Conservation (phyloP, 73 alveolate genomes). For the Tetrahymena thermophila region DNA sequence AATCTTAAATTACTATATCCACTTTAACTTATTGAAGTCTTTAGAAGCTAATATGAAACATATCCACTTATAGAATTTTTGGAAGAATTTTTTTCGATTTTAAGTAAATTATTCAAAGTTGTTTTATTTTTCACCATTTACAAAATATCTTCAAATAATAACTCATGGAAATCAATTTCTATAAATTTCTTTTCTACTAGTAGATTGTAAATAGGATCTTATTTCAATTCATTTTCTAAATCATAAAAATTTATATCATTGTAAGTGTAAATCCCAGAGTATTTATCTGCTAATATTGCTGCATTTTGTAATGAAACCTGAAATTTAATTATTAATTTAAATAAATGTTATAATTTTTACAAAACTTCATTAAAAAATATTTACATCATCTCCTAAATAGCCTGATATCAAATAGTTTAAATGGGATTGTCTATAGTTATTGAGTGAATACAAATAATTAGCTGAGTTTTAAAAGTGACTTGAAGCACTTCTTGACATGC, state of each 20-base stretch:
- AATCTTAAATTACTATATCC: background rate
- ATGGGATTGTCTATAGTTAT: background rate
- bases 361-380: background rate
- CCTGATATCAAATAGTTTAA: background rate
- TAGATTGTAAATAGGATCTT: background rate
- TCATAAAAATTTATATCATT: background rate
- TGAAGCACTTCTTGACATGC: background rate
- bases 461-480: background rate
- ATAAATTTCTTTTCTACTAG: background rate
- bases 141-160: background rate
- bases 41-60: background rate
- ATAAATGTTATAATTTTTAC: background rate
- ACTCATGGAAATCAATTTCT: background rate
- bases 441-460: background rate
- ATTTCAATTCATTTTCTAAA: background rate
- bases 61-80: background rate
- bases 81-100: background rate
- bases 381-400: background rate
- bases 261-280: background rate
- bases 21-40: background rate
- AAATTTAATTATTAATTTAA: background rate
- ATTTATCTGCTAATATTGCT: background rate
- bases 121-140: background rate
- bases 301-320: background rate
- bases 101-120: background rate